phyloP scores from a whole-genome alignment of 129 eudicot genomes.

The Pittosporum tobira region DNA sequence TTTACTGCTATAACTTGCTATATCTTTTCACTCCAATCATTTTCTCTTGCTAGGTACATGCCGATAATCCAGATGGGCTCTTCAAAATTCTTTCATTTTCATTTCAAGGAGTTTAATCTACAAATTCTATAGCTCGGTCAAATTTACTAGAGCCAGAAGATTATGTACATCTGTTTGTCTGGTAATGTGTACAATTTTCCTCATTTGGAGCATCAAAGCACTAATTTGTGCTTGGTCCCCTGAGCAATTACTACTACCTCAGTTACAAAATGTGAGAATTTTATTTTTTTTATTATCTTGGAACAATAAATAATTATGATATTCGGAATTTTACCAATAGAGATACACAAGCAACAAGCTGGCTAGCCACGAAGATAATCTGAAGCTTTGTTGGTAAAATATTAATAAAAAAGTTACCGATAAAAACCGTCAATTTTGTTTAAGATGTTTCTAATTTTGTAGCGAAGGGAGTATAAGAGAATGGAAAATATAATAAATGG shows the following conservation, averaged over 20 bases:
- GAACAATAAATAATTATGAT: too few species aligned
- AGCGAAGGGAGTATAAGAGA: too few species aligned
- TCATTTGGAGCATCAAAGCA: background rate
- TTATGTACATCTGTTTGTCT: background rate
- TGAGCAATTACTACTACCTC: background rate
- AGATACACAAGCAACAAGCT: too few species aligned
- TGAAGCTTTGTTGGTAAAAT: too few species aligned
- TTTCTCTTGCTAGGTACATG: slow-evolving; percentile 60
- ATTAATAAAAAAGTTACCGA: too few species aligned
- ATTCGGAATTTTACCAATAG: too few species aligned
- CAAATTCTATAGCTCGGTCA: background rate
- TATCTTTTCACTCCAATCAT: background rate
- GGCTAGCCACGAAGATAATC: too few species aligned
- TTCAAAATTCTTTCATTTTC: slow-evolving; percentile 81
- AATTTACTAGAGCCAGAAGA: background rate
- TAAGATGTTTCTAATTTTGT: too few species aligned
- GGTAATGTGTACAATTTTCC: background rate
- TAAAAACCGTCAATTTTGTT: too few species aligned
- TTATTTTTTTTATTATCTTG: too few species aligned
- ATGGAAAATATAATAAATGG: too few species aligned
- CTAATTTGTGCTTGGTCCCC: background rate
- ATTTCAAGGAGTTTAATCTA: slow-evolving; percentile 47
- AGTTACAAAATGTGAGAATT: too few species aligned
- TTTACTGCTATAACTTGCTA: background rate
- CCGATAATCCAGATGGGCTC: slow-evolving; percentile 96